phyloP scores from a whole-genome alignment of 1,284 basidiomycete genomes.

The Psilocybe mexicana region DNA sequence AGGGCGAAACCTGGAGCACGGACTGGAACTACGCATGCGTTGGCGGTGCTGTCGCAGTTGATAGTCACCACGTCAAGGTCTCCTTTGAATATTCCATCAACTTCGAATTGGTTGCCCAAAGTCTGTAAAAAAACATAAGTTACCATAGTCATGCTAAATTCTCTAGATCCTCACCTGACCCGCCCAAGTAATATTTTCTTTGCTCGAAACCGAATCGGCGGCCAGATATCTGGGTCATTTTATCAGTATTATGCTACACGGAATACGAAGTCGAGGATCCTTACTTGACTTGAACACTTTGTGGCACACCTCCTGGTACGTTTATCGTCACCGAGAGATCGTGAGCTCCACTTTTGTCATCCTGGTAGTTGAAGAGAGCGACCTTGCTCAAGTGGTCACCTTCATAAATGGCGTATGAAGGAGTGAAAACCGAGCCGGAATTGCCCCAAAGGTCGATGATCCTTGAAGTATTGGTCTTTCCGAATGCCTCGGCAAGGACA shows the following conservation, averaged over 20 bases:
- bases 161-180: slow-evolving; percentile 50
- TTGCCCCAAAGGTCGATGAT: slow-evolving; percentile 62
- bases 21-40: slow-evolving; percentile 58
- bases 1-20: slow-evolving; percentile 71
- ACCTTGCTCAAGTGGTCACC: slow-evolving; percentile 55
- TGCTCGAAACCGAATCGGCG: slow-evolving; percentile 56
- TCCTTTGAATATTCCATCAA: slow-evolving; percentile 64
- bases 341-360: slow-evolving; percentile 50
- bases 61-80: slow-evolving; percentile 51
- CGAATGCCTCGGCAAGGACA: slow-evolving; percentile 67
- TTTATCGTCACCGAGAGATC: slow-evolving; percentile 44
- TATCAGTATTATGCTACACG: background rate
- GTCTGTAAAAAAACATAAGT: slow-evolving; percentile 37
- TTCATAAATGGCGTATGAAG: slow-evolving; percentile 76
- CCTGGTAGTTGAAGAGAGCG: slow-evolving; percentile 71
- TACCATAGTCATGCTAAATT: background rate
- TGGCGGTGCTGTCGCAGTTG: slow-evolving; percentile 45
- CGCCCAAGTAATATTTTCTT: slow-evolving; percentile 75
- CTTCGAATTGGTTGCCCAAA: slow-evolving; percentile 58
- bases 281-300: slow-evolving; percentile 57
- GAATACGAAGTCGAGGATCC: slow-evolving; percentile 16
- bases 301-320: slow-evolving; percentile 48
- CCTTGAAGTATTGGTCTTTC: slow-evolving; percentile 55
- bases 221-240: slow-evolving; percentile 33
- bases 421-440: slow-evolving; percentile 50